A percentile compares a stretch with the other conserved stretches of the same genome.
phyloP scores from a whole-genome alignment of 345 rosid species.

The Physaria fendleri region DNA sequence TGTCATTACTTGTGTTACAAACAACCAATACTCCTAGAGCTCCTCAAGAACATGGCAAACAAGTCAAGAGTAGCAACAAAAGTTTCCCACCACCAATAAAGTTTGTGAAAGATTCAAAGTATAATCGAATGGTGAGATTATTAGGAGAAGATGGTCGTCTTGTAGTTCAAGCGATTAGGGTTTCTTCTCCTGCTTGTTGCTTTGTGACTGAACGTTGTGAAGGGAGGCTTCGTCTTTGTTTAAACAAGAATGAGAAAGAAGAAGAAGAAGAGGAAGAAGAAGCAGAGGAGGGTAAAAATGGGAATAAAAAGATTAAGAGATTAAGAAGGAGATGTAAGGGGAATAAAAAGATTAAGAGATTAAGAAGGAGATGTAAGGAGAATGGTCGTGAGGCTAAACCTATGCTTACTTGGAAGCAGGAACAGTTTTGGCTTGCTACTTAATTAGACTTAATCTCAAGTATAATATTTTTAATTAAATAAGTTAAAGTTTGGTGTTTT shows the following conservation, averaged over 20 bases:
- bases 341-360: constrained; percentile 30
- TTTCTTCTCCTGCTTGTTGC: constrained; percentile 13
- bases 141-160: constrained; percentile 71
- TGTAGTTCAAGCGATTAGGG: constrained; percentile 48
- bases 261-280: constrained; percentile 10
- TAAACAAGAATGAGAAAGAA: not conserved
- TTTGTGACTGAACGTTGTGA: constrained; percentile 63
- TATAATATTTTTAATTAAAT: not conserved
- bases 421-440: constrained; percentile 54
- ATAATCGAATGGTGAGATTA: constrained; percentile 36
- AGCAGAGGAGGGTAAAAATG: no score
- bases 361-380: constrained; percentile 54
- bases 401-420: constrained; percentile 44
- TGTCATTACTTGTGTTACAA: constrained; percentile 32
- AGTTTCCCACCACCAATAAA: constrained; percentile 85
- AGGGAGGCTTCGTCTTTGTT: constrained; percentile 64
- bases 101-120: constrained; percentile 43
- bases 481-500: not conserved
- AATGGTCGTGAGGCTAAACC: constrained; percentile 35
- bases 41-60: not conserved
- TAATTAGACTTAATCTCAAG: constrained; percentile 8
- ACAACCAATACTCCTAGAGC: constrained; percentile 9
- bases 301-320: constrained; percentile 31
- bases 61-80: constrained; percentile 27
- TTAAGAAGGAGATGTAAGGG: constrained; percentile 42